phyloP scores from a whole-genome alignment of 2,329 filamentous ascomycete species.

The Curvularia verruculosa region DNA sequence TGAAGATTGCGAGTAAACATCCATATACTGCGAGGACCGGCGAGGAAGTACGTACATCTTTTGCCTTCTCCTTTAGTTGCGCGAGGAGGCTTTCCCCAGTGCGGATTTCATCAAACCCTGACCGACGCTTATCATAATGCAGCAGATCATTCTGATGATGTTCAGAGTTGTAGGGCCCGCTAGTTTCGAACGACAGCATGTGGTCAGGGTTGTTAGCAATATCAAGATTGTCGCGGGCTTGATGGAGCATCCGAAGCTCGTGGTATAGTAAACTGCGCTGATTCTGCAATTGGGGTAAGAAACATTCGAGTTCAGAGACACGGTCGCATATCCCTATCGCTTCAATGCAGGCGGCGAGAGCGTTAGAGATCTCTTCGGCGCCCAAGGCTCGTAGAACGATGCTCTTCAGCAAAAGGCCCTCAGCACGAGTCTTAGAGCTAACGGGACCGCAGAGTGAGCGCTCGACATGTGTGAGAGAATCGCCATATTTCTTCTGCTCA shows the following conservation, averaged over 20 bases:
- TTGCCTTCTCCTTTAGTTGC: slow-evolving; percentile 21
- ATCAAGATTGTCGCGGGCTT: slow-evolving; percentile 31
- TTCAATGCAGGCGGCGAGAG: slow-evolving; percentile 42
- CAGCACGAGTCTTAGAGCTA: slow-evolving; percentile 30
- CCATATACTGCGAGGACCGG: too few species aligned
- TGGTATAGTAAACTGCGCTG: slow-evolving; percentile 35
- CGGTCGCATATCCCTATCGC: slow-evolving; percentile 38
- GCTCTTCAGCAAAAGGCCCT: slow-evolving; percentile 42
- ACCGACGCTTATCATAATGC: slow-evolving; percentile 23
- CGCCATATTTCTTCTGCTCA: slow-evolving; percentile 29
- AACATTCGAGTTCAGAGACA: slow-evolving; percentile 24
- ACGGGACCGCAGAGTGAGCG: slow-evolving; percentile 35
- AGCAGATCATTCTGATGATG: slow-evolving; percentile 29
- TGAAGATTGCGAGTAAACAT: slow-evolving; percentile 10
- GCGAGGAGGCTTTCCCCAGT: slow-evolving; percentile 25
- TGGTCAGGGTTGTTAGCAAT: slow-evolving; percentile 12
- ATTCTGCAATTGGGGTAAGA: slow-evolving; percentile 35
- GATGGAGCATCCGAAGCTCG: slow-evolving; percentile 29
- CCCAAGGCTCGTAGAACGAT: slow-evolving; percentile 29
- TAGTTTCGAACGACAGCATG: slow-evolving; percentile 14
- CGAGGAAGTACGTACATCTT: slow-evolving; percentile 12
- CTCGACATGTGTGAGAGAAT: slow-evolving; percentile 33
- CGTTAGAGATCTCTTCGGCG: slow-evolving; percentile 34
- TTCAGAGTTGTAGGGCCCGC: slow-evolving; percentile 22
- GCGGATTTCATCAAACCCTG: slow-evolving; percentile 40